Conservation (phyloP, 2,329 filamentous ascomycete species). For the Metarhizium robertsii region DNA sequence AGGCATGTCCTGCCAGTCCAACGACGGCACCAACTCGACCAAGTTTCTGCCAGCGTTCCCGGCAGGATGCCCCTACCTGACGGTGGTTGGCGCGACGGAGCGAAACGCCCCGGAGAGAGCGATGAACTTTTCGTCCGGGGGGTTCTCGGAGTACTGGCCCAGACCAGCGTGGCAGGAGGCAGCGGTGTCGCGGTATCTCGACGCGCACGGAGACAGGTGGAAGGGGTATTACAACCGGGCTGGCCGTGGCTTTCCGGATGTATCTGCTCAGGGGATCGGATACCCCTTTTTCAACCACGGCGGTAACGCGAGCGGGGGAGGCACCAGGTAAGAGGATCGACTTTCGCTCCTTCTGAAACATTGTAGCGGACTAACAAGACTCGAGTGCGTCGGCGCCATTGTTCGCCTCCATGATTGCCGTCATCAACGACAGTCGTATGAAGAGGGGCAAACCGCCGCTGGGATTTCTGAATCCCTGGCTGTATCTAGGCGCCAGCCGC, state of each 20-base stretch:
- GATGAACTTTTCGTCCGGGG: slow-evolving; percentile 41
- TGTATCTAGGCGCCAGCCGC: slow-evolving; percentile 32
- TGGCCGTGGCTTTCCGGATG: slow-evolving; percentile 53
- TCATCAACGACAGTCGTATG: slow-evolving; percentile 55
- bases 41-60: slow-evolving; percentile 27
- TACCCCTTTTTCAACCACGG: slow-evolving; percentile 25
- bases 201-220: slow-evolving; percentile 37
- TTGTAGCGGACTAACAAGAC: background rate
- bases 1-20: slow-evolving; percentile 25
- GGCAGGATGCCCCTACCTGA: slow-evolving; percentile 49
- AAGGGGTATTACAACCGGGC: slow-evolving; percentile 31
- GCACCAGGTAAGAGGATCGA: slow-evolving; percentile 20
- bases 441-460: slow-evolving; percentile 40
- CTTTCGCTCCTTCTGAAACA: background rate
- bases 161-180: slow-evolving; percentile 35
- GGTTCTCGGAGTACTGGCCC: slow-evolving; percentile 38
- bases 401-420: slow-evolving; percentile 51
- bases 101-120: slow-evolving; percentile 40
- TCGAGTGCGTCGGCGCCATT: slow-evolving; percentile 49
- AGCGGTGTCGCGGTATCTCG: slow-evolving; percentile 35
- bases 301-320: slow-evolving; percentile 15
- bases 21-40: slow-evolving; percentile 23
- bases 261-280: slow-evolving; percentile 41
- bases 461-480: slow-evolving; percentile 54
- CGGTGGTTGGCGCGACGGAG: slow-evolving; percentile 50